A percentile compares a stretch with the other conserved stretches of the same genome.
phyloP scores from a whole-genome alignment of 495 filamentous ascomycete genomes.

The Penicillium waksmanii region DNA sequence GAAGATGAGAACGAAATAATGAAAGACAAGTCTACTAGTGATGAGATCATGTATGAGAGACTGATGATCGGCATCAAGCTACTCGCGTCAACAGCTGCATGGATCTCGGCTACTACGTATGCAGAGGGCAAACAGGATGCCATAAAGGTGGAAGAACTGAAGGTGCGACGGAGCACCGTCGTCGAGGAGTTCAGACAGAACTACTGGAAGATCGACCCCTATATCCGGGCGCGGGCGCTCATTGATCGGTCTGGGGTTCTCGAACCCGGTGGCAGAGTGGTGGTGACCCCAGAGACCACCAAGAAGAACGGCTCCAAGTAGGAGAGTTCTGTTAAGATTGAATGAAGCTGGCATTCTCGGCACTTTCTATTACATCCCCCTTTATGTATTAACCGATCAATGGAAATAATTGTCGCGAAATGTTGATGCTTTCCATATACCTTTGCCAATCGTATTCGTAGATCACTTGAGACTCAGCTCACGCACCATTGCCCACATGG shows the following conservation, averaged over 20 bases:
- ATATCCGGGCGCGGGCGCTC: conserved; percentile 61
- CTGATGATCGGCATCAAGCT: conserved; percentile 63
- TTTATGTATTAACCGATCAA: background rate
- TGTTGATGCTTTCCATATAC: background rate
- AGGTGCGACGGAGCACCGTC: conserved; percentile 56
- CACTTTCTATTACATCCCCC: background rate
- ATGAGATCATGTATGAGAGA: conserved; percentile 58
- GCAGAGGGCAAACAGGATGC: conserved; percentile 30
- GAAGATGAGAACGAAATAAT: conserved; percentile 70
- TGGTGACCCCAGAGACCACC: background rate
- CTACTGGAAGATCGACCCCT: conserved; percentile 74
- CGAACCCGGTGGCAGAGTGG: conserved; percentile 46
- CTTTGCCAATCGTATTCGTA: background rate
- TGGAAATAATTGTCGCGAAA: background rate
- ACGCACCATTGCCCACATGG: conserved; percentile 21
- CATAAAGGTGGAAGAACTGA: conserved; percentile 42
- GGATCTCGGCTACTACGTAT: conserved; percentile 51
- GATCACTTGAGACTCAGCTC: conserved; percentile 7
- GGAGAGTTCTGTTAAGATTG: background rate
- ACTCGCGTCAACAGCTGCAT: conserved; percentile 67
- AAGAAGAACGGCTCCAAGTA: conserved; percentile 1
- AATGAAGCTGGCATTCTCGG: background rate
- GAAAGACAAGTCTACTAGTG: conserved; percentile 60
- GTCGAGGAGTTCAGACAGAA: conserved; percentile 48
- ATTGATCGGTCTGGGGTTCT: conserved; percentile 69